These are phyloP conservation scores for Hyaloscypha variabilis DNA, from an alignment of 495 filamentous ascomycete species.

Conservation along the genomic window DNA sequence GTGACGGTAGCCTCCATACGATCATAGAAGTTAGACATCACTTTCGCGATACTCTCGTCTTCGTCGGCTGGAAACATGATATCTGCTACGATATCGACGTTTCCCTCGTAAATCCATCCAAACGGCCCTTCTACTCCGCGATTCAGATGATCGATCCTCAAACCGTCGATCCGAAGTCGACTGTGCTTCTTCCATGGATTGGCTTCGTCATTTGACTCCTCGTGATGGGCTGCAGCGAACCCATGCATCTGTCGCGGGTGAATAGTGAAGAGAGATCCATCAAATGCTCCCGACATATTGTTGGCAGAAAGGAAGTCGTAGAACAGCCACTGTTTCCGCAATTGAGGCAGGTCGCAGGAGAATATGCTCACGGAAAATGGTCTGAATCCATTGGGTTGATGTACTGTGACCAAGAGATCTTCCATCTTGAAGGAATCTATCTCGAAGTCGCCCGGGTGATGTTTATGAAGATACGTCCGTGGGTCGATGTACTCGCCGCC, in stretches of 20 bases:
- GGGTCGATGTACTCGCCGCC: conserved; percentile 74
- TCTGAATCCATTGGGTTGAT: conserved; percentile 87
- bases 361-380: conserved; percentile 95
- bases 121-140: conserved; percentile 92
- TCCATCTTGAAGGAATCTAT: conserved; percentile 95
- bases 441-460: conserved; percentile 92
- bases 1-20: conserved; percentile 90
- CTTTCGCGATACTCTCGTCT: conserved; percentile 85
- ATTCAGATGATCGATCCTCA: conserved; percentile 96
- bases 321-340: conserved; percentile 95
- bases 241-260: conserved; percentile 89
- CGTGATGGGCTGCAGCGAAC: conserved; percentile 56
- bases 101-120: conserved; percentile 95
- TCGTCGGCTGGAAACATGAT: conserved; percentile 88
- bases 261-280: conserved; percentile 95
- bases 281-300: conserved; percentile 93
- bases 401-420: conserved; percentile 87
- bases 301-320: conserved; percentile 96
- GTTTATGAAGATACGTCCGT: conserved; percentile 82
- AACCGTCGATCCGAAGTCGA: conserved; percentile 84
- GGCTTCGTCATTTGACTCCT: conserved; percentile 47
- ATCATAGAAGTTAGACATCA: conserved; percentile 93
- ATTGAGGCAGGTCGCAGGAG: conserved; percentile 88
- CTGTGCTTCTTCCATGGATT: conserved; percentile 89
- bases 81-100: conserved; percentile 95